Evolutionary conservation across 164 flowering plant genomes (phyloP).

Genomic region (Taxillus chinensis): DNA sequence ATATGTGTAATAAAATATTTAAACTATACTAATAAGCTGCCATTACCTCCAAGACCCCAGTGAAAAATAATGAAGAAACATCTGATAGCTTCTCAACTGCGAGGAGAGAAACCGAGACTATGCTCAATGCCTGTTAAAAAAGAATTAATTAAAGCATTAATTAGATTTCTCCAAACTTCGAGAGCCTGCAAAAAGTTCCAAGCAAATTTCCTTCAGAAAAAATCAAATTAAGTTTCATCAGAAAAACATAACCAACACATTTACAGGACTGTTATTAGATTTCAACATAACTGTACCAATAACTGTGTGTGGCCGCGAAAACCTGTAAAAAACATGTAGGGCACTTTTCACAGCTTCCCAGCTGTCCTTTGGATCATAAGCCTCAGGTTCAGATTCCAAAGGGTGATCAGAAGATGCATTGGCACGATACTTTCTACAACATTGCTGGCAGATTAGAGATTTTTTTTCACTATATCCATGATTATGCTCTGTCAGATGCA

Average conservation of each 20-base stretch:
- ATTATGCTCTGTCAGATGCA: conserved; percentile 12
- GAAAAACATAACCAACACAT: not conserved
- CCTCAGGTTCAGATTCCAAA: conserved; percentile 47
- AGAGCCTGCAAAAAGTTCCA: not conserved
- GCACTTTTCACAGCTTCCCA: conserved; percentile 24
- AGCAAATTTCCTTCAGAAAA: not conserved
- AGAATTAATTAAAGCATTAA: conserved; percentile 10
- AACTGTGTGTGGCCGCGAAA: conserved; percentile 88
- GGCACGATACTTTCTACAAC: conserved; percentile 13
- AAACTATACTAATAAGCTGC: not conserved
- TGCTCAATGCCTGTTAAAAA: conserved; percentile 71
- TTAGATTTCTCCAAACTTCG: not conserved
- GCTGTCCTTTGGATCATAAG: conserved; percentile 22
- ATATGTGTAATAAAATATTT: not conserved
- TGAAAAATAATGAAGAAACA: conserved; percentile 63
- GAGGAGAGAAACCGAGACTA: conserved; percentile 85
- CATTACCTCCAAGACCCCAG: conserved; percentile 65
- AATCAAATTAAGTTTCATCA: not conserved
- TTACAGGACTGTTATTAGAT: not conserved
- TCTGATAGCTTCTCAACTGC: conserved; percentile 74
- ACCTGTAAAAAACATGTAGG: conserved; percentile 66
- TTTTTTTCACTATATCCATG: conserved; percentile 7
- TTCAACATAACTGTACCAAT: conserved; percentile 81
- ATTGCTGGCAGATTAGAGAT: conserved; percentile 10
- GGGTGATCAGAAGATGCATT: conserved; percentile 49